Conservation (phyloP, 2,329 filamentous ascomycete genomes). For the Colletotrichum zoysiae region DNA sequence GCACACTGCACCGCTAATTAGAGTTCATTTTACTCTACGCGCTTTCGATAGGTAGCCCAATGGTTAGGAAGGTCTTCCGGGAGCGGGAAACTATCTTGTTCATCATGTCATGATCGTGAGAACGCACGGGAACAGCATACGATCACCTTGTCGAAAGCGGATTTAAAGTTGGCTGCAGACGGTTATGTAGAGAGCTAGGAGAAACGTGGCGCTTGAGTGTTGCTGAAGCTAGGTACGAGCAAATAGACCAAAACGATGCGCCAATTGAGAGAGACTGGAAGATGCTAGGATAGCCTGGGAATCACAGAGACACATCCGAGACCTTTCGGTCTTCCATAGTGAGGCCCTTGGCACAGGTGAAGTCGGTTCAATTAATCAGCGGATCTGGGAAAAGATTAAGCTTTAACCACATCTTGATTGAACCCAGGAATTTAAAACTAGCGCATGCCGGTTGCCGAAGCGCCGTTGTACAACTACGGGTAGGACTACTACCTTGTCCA, state of each 20-base stretch:
- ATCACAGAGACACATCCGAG: background rate
- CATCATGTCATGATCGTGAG: no score
- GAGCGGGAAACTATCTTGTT: no score
- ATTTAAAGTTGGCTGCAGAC: background rate
- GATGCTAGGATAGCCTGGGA: background rate
- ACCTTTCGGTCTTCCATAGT: background rate
- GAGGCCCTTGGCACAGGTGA: no score
- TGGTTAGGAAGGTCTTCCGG: no score
- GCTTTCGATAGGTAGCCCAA: no score
- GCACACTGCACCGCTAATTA: no score
- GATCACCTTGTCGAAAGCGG: no score
- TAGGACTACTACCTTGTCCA: background rate
- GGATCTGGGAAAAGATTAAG: background rate
- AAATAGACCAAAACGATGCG: no score
- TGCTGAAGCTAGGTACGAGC: background rate
- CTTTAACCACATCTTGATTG: background rate
- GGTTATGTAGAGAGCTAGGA: no score
- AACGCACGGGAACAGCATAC: no score
- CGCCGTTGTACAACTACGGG: no score
- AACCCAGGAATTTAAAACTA: background rate
- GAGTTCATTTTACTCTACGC: no score
- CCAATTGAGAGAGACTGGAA: background rate
- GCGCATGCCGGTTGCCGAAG: background rate
- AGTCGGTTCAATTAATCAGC: background rate
- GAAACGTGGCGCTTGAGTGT: accelerated